A percentile compares a stretch with the other conserved stretches of the same genome.
Conservation (phyloP, 768 basidiomycete species). For the Tricholoma terreum region DNA sequence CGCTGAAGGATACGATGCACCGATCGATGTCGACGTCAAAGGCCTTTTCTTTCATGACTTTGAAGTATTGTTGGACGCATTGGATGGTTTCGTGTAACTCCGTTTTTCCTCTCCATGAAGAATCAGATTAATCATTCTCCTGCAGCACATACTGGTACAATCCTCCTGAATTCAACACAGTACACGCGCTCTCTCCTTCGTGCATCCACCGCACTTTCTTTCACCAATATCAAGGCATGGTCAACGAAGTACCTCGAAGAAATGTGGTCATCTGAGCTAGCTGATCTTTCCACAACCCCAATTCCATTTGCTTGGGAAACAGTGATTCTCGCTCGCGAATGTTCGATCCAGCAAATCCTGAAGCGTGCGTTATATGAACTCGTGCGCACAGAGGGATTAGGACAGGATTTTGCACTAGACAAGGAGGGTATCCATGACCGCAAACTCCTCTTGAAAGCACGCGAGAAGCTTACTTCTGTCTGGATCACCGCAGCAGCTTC, state of each 20-base stretch:
- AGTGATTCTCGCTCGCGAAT: constrained; percentile 29
- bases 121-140: constrained; percentile 8
- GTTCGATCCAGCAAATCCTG: constrained; percentile 25
- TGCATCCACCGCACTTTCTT: constrained; percentile 31
- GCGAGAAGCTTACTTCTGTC: constrained; percentile 17
- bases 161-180: constrained; percentile 23
- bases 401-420: constrained; percentile 14
- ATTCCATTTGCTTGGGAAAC: constrained; percentile 27
- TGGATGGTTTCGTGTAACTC: constrained; percentile 31
- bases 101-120: background rate
- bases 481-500: constrained; percentile 16
- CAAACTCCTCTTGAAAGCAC: constrained; percentile 11
- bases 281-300: constrained; percentile 14
- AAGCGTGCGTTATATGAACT: constrained; percentile 40
- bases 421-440: constrained; percentile 1
- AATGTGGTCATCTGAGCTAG: constrained; percentile 32
- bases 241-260: constrained; percentile 26
- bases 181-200: constrained; percentile 35
- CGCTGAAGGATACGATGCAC: background rate
- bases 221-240: constrained; percentile 25
- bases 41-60: constrained; percentile 28
- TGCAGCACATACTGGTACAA: constrained; percentile 14
- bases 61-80: constrained; percentile 24
- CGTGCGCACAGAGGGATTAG: constrained; percentile 26
- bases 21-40: constrained; percentile 3